Evolutionary conservation across 495 filamentous ascomycete species (phyloP).

Genomic region (Xylona heveae): DNA sequence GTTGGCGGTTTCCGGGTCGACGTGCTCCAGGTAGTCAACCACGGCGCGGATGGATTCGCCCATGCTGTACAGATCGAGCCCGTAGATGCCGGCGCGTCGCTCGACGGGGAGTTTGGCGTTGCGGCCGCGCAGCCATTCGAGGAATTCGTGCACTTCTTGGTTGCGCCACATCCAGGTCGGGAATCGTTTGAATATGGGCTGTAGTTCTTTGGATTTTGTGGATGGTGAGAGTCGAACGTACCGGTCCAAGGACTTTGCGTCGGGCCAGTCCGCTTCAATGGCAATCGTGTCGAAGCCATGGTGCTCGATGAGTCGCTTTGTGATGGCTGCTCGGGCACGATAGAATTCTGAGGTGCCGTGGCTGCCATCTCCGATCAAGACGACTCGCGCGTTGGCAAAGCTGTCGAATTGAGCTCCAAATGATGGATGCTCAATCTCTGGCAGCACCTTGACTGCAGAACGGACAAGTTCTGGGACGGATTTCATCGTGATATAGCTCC

Average conservation of each 20-base stretch:
- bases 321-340: slow-evolving; percentile 29
- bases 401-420: slow-evolving; percentile 23
- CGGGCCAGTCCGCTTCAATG: slow-evolving; percentile 38
- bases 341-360: slow-evolving; percentile 42
- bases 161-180: slow-evolving; percentile 46
- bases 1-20: slow-evolving; percentile 25
- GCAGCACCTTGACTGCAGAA: slow-evolving; percentile 19
- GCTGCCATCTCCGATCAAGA: slow-evolving; percentile 33
- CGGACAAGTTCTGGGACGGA: slow-evolving; percentile 16
- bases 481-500: too few species aligned
- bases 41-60: slow-evolving; percentile 28
- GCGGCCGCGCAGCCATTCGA: slow-evolving; percentile 31
- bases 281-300: slow-evolving; percentile 35
- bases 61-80: slow-evolving; percentile 33
- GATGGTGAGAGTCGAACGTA: slow-evolving; percentile 27
- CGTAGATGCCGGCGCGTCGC: slow-evolving; percentile 27
- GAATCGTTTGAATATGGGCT: slow-evolving; percentile 30
- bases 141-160: slow-evolving; percentile 28
- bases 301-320: slow-evolving; percentile 25
- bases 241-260: slow-evolving; percentile 32
- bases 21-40: slow-evolving; percentile 27
- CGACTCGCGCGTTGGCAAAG: slow-evolving; percentile 21
- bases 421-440: slow-evolving; percentile 15
- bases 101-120: slow-evolving; percentile 17
- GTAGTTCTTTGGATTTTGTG: slow-evolving; percentile 12